Percentiles rank a stretch among this genome's conserved stretches.
These are phyloP conservation scores for Domatiomyces globalis DNA, from an alignment of 2,329 filamentous ascomycete genomes.

Conservation along the genomic window DNA sequence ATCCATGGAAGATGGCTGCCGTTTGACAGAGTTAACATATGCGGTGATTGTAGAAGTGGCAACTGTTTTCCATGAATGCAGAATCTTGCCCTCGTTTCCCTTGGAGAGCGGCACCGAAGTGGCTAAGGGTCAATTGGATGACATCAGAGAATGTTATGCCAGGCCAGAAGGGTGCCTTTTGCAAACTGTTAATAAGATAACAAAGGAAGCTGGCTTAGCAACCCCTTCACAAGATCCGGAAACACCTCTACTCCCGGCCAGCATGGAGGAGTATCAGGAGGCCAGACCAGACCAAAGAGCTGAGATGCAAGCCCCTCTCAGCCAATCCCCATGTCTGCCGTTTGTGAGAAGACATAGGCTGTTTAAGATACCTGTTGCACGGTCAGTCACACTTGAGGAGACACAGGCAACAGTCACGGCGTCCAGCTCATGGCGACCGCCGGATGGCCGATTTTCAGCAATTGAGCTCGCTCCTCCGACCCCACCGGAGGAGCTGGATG, in stretches of 20 bases:
- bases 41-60: not conserved
- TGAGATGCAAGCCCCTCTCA: not conserved
- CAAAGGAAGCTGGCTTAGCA: not conserved
- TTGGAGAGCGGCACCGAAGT: not conserved
- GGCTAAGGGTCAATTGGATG: not conserved
- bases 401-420: not conserved
- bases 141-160: not conserved
- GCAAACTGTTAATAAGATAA: not conserved
- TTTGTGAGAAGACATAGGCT: not conserved
- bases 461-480: not conserved
- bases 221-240: not conserved
- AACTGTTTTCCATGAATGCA: not conserved
- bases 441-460: not conserved
- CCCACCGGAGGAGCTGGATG: not conserved
- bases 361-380: not conserved
- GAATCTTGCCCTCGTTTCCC: not conserved
- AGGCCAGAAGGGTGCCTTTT: not conserved
- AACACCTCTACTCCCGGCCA: not conserved
- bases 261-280: not conserved
- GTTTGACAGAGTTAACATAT: not conserved
- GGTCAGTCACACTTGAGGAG: not conserved
- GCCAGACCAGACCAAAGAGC: not conserved
- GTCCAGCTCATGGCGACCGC: not conserved
- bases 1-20: not conserved
- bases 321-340: not conserved